Conservation (phyloP, 371 early-diverging fungal genomes). For the Smittium culicis region DNA sequence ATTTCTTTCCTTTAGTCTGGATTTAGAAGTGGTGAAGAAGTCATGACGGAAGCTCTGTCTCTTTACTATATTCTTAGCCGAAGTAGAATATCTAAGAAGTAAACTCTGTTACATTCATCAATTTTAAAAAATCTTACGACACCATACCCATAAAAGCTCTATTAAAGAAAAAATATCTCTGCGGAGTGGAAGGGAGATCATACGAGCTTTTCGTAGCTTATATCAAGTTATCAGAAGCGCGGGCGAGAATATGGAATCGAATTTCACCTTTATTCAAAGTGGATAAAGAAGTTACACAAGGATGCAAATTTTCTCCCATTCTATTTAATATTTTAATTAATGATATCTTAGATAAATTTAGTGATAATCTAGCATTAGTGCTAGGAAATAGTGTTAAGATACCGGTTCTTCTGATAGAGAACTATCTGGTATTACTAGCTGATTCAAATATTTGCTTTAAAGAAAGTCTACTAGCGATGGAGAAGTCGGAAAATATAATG, state of each 20-base stretch:
- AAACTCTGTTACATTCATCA: not conserved
- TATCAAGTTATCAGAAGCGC: not conserved
- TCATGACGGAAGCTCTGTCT: not conserved
- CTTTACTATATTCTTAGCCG: not conserved
- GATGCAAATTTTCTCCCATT: not conserved
- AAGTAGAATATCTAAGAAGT: not conserved
- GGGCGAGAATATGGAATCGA: not conserved
- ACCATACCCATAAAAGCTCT: not conserved
- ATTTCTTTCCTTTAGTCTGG: not conserved
- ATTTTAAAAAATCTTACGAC: slow-evolving; percentile 1
- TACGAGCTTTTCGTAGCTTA: not conserved
- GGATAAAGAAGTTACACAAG: not conserved
- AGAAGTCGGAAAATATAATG: not conserved
- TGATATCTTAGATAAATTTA: not conserved
- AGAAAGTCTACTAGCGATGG: not conserved
- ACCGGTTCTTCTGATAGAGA: not conserved
- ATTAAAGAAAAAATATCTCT: not conserved
- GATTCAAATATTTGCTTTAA: not conserved
- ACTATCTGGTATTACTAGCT: not conserved
- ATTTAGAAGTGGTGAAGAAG: not conserved
- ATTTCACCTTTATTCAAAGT: not conserved
- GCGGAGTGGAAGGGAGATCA: slow-evolving; percentile 1
- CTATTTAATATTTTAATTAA: slow-evolving; percentile 4
- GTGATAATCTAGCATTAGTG: not conserved
- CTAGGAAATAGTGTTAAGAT: not conserved